phyloP scores from a whole-genome alignment of 441 rosid species.

The Gossypium davidsonii region DNA sequence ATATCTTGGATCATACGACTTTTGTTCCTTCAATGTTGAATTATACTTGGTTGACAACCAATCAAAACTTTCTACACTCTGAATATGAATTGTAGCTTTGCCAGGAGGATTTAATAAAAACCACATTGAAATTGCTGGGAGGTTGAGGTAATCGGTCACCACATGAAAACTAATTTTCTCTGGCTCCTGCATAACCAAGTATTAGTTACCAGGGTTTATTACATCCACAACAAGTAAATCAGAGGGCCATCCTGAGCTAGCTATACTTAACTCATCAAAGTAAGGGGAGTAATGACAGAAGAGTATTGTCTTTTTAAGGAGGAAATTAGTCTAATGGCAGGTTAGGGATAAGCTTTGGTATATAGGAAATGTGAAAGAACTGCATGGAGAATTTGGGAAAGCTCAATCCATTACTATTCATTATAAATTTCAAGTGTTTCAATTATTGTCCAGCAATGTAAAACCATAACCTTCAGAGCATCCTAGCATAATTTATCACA shows the following conservation, averaged over 20 bases:
- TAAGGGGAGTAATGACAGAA: neutral
- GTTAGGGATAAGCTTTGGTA: neutral
- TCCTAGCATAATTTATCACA: neutral
- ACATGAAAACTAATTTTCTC: constrained; percentile 74
- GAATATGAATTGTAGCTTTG: constrained; percentile 61
- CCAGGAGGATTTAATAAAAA: constrained; percentile 65
- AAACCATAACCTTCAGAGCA: neutral
- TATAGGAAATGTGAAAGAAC: constrained; percentile 2
- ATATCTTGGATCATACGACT: constrained; percentile 60
- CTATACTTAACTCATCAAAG: constrained; percentile 6
- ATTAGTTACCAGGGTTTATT: constrained; percentile 5
- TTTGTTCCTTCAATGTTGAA: constrained; percentile 46
- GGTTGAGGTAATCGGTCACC: constrained; percentile 75
- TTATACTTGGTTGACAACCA: constrained; percentile 47
- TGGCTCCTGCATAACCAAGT: constrained; percentile 49
- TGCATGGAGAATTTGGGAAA: neutral
- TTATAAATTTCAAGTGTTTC: neutral
- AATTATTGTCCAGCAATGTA: neutral
- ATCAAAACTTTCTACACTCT: constrained; percentile 55
- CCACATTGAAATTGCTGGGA: constrained; percentile 95
- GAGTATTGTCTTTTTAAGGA: neutral
- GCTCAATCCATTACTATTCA: neutral
- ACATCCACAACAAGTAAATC: neutral
- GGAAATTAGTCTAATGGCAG: neutral
- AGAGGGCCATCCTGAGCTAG: neutral